phyloP scores from a whole-genome alignment of 2,329 filamentous ascomycete genomes.

The Fusarium mexicanum region DNA sequence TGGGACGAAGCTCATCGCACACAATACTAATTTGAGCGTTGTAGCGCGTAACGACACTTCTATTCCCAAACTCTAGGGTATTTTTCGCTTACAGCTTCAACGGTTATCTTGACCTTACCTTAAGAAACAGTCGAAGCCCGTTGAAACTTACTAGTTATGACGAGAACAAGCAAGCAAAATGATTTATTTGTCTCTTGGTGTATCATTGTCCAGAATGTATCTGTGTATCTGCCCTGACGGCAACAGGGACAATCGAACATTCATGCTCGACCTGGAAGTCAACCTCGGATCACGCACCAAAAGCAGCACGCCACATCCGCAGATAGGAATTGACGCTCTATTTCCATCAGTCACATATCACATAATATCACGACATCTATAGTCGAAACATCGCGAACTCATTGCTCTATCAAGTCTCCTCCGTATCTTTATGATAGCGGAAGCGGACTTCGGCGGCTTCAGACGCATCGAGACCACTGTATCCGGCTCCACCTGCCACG shows the following conservation, averaged over 20 bases:
- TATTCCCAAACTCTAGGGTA: neutral
- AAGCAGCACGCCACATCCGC: no score
- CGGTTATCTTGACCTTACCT: neutral
- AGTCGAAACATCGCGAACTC: neutral
- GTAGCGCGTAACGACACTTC: neutral
- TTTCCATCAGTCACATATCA: neutral
- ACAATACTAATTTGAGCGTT: no score
- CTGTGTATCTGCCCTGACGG: no score
- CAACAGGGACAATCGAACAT: fast-evolving
- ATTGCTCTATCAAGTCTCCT: neutral
- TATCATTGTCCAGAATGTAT: neutral
- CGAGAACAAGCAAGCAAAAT: fast-evolving
- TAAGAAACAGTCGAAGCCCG: no score
- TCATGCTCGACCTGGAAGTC: fast-evolving
- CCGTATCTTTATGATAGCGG: neutral
- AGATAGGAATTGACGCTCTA: no score
- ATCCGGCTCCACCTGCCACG: neutral
- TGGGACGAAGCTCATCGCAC: neutral
- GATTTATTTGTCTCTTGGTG: fast-evolving
- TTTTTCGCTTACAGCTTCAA: neutral
- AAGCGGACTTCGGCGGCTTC: neutral
- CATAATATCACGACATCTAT: no score
- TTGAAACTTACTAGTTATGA: fast-evolving
- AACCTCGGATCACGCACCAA: fast-evolving
- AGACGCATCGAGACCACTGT: neutral